These are phyloP conservation scores for Boletus sp. DNA, from an alignment of 768 basidiomycete genomes.

Conservation along the genomic window DNA sequence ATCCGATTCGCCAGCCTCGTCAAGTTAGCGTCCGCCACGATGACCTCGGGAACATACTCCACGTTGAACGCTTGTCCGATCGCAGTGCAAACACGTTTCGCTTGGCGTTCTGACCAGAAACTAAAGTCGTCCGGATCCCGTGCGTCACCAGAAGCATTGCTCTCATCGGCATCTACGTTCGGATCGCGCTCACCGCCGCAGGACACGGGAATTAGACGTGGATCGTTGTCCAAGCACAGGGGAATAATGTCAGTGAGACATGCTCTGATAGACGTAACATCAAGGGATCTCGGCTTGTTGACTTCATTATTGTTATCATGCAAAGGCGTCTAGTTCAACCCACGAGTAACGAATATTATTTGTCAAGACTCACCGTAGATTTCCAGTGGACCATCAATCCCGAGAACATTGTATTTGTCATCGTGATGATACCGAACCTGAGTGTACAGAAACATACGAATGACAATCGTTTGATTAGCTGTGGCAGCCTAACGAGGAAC, in stretches of 20 bases:
- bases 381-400: conserved; percentile 79
- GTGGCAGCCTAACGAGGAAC: background rate
- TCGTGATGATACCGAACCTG: conserved; percentile 93
- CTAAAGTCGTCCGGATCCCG: conserved; percentile 90
- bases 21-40: conserved; percentile 93
- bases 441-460: background rate
- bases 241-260: conserved; percentile 76
- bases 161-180: conserved; percentile 9
- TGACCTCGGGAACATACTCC: conserved; percentile 86
- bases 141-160: conserved; percentile 31
- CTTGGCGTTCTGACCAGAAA: conserved; percentile 91
- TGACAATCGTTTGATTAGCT: background rate
- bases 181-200: conserved; percentile 43
- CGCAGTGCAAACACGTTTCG: conserved; percentile 79
- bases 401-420: conserved; percentile 96
- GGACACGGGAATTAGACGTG: conserved; percentile 72
- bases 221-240: conserved; percentile 84
- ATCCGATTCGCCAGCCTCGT: conserved; percentile 82
- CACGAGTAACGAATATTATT: background rate
- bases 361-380: conserved; percentile 66
- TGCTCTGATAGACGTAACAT: conserved; percentile 63
- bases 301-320: conserved; percentile 44
- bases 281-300: conserved; percentile 60
- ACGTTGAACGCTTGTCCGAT: conserved; percentile 83
- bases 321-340: background rate